These are phyloP conservation scores for Pichia sp. DNA, from an alignment of 1,139 yeast genomes.

Conservation along the genomic window DNA sequence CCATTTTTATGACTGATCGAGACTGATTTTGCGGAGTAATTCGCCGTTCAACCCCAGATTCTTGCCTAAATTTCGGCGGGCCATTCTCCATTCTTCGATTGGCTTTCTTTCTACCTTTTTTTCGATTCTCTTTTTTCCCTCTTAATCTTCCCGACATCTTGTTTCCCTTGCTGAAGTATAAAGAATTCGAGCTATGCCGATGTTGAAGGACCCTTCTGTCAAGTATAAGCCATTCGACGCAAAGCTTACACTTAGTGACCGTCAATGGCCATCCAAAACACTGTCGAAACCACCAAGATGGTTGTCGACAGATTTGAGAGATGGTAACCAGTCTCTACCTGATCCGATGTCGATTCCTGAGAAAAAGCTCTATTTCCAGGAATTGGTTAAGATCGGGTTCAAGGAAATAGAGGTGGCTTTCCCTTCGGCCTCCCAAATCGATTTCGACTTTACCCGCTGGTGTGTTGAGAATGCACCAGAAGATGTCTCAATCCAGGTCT, in stretches of 20 bases:
- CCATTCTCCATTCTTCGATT: background rate
- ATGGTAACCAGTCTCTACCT: constrained; percentile 95
- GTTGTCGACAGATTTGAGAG: constrained; percentile 93
- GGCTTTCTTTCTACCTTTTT: background rate
- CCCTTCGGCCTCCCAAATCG: constrained; percentile 94
- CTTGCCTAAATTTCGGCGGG: background rate
- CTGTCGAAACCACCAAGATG: constrained; percentile 87
- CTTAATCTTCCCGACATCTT: too few relatives aligned
- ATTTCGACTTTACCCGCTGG: constrained; percentile 89
- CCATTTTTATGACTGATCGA: background rate
- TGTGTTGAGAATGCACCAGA: constrained; percentile 92
- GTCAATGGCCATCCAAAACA: constrained; percentile 83
- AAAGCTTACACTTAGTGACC: constrained; percentile 56
- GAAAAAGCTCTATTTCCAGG: constrained; percentile 82
- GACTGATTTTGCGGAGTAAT: background rate
- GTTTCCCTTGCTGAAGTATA: background rate
- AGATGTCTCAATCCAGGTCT: constrained; percentile 87
- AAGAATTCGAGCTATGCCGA: constrained; percentile 26
- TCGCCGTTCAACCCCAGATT: background rate
- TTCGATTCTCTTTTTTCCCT: background rate
- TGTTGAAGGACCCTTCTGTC: constrained; percentile 70
- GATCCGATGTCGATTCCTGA: constrained; percentile 94
- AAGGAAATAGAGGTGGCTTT: constrained; percentile 96
- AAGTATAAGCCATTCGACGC: constrained; percentile 73
- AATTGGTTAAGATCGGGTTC: constrained; percentile 84